A percentile compares a stretch with the other conserved stretches of the same genome.
Evolutionary conservation across 208 protist species (phyloP).

Genomic region (Novymonas esmeraldas): DNA sequence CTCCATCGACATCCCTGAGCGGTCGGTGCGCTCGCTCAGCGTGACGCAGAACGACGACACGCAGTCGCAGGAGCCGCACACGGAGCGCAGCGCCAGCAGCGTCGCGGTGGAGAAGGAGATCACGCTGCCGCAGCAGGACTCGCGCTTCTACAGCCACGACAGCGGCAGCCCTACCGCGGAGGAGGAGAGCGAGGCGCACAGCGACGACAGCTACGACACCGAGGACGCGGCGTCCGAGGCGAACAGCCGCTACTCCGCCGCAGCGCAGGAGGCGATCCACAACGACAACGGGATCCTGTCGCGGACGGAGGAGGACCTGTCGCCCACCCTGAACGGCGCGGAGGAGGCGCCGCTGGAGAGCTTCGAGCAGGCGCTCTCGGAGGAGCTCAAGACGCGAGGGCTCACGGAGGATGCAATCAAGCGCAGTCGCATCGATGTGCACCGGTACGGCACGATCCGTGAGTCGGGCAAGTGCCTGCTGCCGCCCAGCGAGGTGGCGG

Average conservation of each 20-base stretch:
- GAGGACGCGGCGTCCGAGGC: conserved; percentile 14
- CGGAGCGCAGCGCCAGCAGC: neutral
- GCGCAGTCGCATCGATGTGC: conserved; percentile 48
- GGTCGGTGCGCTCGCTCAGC: neutral
- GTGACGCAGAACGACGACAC: neutral
- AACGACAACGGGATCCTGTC: conserved; percentile 73
- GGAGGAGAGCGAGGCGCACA: neutral
- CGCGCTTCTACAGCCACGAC: neutral
- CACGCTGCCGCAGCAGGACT: conserved; percentile 6
- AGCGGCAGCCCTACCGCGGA: neutral
- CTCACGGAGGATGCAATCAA: conserved; percentile 44
- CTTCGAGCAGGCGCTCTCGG: conserved; percentile 55
- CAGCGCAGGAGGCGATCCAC: conserved; percentile 25
- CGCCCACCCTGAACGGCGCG: neutral
- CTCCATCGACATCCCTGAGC: neutral
- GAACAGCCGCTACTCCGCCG: conserved; percentile 27
- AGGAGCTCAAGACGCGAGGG: conserved; percentile 37
- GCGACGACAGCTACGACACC: neutral
- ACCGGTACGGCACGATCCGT: conserved; percentile 73
- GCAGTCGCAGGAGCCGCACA: neutral
- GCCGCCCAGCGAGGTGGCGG: conserved; percentile 49
- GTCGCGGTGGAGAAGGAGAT: conserved; percentile 3
- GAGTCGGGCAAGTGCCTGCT: conserved; percentile 83
- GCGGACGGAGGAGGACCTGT: conserved; percentile 15
- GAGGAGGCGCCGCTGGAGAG: conserved; percentile 37